A percentile compares a stretch with the other conserved stretches of the same genome.
Conservation (phyloP, 2,329 filamentous ascomycete genomes). For the Elsinoe australis region DNA sequence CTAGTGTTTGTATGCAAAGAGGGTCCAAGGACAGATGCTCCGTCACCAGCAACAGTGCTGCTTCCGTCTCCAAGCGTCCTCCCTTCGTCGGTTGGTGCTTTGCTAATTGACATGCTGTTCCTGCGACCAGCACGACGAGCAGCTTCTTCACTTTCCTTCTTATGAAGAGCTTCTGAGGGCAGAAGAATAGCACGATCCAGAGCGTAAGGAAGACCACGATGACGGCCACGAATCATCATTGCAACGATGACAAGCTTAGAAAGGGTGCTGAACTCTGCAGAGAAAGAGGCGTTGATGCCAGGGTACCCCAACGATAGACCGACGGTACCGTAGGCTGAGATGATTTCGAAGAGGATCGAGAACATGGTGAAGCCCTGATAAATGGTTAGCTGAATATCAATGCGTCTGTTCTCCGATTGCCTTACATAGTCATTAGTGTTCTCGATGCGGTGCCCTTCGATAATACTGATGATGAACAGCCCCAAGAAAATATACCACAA, state of each 20-base stretch:
- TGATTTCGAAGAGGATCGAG: slow-evolving; percentile 67
- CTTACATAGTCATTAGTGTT: slow-evolving; percentile 44
- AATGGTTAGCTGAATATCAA: slow-evolving; percentile 34
- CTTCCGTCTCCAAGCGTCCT: slow-evolving; percentile 5
- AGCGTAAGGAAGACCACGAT: slow-evolving; percentile 59
- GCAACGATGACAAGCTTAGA: slow-evolving; percentile 59
- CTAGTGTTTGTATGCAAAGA: not conserved
- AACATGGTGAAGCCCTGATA: slow-evolving; percentile 41
- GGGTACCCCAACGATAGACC: slow-evolving; percentile 82
- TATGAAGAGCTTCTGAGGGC: slow-evolving; percentile 56
- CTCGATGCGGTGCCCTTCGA: slow-evolving; percentile 67
- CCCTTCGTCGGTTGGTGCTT: slow-evolving; percentile 9
- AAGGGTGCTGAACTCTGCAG: slow-evolving; percentile 67
- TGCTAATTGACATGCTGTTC: slow-evolving; percentile 22
- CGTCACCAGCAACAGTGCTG: slow-evolving; percentile 7
- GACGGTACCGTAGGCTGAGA: slow-evolving; percentile 90
- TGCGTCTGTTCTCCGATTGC: no score
- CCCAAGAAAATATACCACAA: slow-evolving; percentile 95
- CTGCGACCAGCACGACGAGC: slow-evolving; percentile 27
- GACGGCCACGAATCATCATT: slow-evolving; percentile 58
- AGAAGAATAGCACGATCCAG: slow-evolving; percentile 63
- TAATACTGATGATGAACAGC: slow-evolving; percentile 84
- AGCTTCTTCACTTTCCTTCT: slow-evolving; percentile 51
- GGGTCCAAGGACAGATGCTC: not conserved
- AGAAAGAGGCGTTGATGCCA: slow-evolving; percentile 68